Base-by-base conservation (phyloP, 176 grass and related monocot genomes). In the Oryza glaberrima region DNA sequence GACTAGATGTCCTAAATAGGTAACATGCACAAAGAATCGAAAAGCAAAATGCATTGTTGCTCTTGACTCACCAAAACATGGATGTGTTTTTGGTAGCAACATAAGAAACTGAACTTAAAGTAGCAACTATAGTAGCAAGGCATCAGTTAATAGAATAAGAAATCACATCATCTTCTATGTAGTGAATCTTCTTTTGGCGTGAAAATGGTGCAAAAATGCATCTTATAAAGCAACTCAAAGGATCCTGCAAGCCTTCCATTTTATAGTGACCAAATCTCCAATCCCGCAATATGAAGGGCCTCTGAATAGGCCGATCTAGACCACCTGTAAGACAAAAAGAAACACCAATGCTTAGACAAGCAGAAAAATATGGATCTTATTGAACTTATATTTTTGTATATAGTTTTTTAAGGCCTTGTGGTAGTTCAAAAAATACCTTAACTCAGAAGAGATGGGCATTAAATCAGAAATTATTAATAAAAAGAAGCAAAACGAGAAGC, bases 191-290 rank as follows among this genome's bases (percentile, higher is more conserved):
- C 41, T 85, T 90, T 64, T 85, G 92, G 17, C 8, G 41, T 4
- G 69, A 84, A 83, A 95, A 85, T 73, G 96, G 88, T 80, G 70
- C 44, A 74, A 79, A 12, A 80, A 98, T 70, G 71, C 76, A 90
- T 81, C 85, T 92, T 80, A 88, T 22, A 69, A 94, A 48, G 36
- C 70, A 43, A 70, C 87, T 92, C 12, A 98, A 71, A 43, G 88
- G 91, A 78, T 98, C 96, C 85, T 94, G 96, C 81, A 98, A 90
- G 4, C 96, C 93, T 86, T 93, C 87, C 85, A 94, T 95, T 94
- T 98, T 89, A 87, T 95, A 98, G 77, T 94, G 93, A 44, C 96
- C 96, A 65, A 98, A 98, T 58, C 91, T 73, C 96, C 91, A 98
- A 82, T 98, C 93, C 58, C 91, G 87, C 65, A 88, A 77, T 48